phyloP scores from a whole-genome alignment of 2,329 filamentous ascomycete species.

The Fusarium pseudoanthophilum region DNA sequence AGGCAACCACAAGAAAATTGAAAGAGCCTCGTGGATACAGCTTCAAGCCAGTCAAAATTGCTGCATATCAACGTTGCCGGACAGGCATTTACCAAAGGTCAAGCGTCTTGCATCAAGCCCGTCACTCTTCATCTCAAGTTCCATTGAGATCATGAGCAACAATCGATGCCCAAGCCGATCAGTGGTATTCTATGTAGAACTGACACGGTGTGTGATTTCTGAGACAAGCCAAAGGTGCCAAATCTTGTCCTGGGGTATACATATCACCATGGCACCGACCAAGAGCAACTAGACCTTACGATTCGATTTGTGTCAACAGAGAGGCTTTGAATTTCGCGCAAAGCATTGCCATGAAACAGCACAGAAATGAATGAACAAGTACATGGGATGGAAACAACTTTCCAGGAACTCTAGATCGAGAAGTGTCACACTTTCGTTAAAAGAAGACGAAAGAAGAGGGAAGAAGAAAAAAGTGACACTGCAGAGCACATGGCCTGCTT shows the following conservation, averaged over 20 bases:
- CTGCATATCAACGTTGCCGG: conserved; percentile 23
- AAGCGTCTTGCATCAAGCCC: neutral
- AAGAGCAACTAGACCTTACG: neutral
- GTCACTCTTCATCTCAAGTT: conserved; percentile 1
- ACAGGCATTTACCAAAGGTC: neutral
- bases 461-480: too few species aligned
- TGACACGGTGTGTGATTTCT: neutral
- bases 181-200: neutral
- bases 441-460: too few species aligned
- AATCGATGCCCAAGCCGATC: neutral
- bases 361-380: neutral
- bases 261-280: neutral
- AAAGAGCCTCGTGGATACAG: conserved; percentile 5
- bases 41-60: conserved; percentile 22
- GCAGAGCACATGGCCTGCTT: neutral
- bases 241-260: neutral
- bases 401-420: neutral
- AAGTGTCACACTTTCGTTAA: neutral
- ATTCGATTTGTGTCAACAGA: neutral
- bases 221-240: neutral
- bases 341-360: neutral
- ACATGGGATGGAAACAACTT: neutral
- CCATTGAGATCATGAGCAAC: neutral
- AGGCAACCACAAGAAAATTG: neutral
- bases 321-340: neutral